A percentile compares a stretch with the other conserved stretches of the same genome.
These are phyloP conservation scores for Aristolochia californica DNA, from an alignment of 164 flowering plant species.

Conservation along the genomic window DNA sequence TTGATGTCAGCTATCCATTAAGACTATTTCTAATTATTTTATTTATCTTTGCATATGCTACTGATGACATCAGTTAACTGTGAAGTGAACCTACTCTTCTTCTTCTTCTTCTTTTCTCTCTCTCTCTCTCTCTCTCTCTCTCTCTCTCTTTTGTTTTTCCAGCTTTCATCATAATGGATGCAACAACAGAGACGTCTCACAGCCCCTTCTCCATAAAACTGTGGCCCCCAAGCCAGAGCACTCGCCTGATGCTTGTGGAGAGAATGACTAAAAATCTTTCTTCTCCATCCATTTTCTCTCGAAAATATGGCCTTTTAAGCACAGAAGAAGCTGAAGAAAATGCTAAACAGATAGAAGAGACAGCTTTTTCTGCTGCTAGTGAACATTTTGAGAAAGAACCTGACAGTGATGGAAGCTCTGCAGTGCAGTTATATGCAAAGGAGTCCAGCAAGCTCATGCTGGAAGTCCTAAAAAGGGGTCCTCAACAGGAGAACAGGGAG, in stretches of 20 bases:
- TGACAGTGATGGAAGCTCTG: slow-evolving; percentile 94
- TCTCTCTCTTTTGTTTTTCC: background rate
- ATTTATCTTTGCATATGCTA: background rate
- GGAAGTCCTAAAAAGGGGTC: slow-evolving; percentile 66
- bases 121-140: no score
- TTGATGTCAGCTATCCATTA: background rate
- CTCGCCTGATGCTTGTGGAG: slow-evolving; percentile 65
- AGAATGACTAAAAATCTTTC: slow-evolving; percentile 74
- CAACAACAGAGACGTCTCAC: slow-evolving; percentile 15
- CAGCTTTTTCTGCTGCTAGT: slow-evolving; percentile 61
- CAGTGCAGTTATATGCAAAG: slow-evolving; percentile 88
- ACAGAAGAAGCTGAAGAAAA: slow-evolving; percentile 67
- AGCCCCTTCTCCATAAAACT: slow-evolving; percentile 59
- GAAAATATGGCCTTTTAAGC: slow-evolving; percentile 53
- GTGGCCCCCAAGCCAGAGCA: slow-evolving; percentile 93
- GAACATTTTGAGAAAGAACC: slow-evolving; percentile 69
- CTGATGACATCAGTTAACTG: background rate
- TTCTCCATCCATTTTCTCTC: slow-evolving; percentile 60
- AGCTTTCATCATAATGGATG: slow-evolving; percentile 26
- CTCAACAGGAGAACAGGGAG: slow-evolving; percentile 21
- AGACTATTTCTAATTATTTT: background rate
- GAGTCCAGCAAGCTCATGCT: slow-evolving; percentile 79
- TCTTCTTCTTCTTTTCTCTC: no score
- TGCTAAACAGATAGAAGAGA: slow-evolving; percentile 66
- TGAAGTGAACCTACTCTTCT: background rate